Base-by-base conservation (phyloP, 768 basidiomycete species). In the Xerocomellus amylosporus region DNA sequence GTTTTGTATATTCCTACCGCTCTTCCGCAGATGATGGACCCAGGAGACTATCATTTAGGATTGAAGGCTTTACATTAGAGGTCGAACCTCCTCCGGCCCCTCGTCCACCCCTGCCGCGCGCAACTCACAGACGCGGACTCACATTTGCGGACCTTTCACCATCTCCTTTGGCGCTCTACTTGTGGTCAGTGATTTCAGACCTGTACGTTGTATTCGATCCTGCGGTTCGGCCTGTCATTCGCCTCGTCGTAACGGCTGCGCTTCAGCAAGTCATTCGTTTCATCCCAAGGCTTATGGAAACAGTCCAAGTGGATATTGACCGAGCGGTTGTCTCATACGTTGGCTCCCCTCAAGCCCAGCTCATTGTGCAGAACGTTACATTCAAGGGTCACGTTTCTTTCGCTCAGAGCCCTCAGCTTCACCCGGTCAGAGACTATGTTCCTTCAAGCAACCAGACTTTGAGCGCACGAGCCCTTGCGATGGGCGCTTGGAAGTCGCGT, bases 251-350 rank as follows among this genome's bases (percentile, higher is more conserved):
- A 30, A 79, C 85, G 14, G 73, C 77, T 5, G 71, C 71, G 49
- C 74, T 90, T 28, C 83, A 83, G 22, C 64, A 84, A 54, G 68
- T 79, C 54, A 86, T 90, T 57, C 78, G 78, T 46, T 81, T 79
- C 69, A 75, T 90, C 2, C 89, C 88, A n/a, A 75, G 77, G 48
- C 76, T 90, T 45, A 84, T 83, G 31, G 84, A 86, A 58, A 79
- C 82, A 0, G 66, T 90, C 24, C 82, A 85, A 45, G 83, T 90
- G 40, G 88, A 90, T 54, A 66, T 90, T 2, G 79, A 83, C 59
- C 75, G 77, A 17, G 79, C 80, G 4, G 69, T 76, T 4, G 59
- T 89, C 19, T 78, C 77, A 3, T 80, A 83, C 39, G 64, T 77
- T 13, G 79, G 78, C 26, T 61, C 80, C 14, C 79, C 81, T 36